Evolutionary conservation across 129 eudicot genomes (phyloP).

Genomic region (Escallonia rubra): DNA sequence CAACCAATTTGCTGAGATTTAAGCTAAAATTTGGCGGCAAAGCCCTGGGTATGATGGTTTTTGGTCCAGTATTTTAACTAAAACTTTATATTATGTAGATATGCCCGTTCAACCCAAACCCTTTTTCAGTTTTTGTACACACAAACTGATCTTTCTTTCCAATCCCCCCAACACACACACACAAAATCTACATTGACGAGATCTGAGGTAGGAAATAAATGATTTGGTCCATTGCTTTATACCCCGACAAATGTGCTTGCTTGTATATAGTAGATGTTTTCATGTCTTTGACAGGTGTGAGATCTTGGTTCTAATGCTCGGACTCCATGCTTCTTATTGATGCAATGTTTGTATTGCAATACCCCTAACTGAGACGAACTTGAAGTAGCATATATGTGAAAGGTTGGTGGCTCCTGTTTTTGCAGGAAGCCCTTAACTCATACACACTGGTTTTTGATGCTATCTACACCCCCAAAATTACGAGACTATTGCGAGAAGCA

Average conservation of each 20-base stretch:
- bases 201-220: neutral
- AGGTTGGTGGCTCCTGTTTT: slow-evolving; percentile 2
- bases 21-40: no score
- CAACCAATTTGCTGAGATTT: no score
- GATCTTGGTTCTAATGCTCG: neutral
- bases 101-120: no score
- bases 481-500: slow-evolving; percentile 81
- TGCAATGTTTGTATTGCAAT: neutral
- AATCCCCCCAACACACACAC: no score
- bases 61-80: no score
- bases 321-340: neutral
- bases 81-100: no score
- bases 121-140: no score
- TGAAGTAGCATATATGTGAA: neutral
- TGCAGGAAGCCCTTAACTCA: slow-evolving; percentile 72
- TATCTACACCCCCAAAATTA: slow-evolving; percentile 87
- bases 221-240: neutral
- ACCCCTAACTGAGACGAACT: no score
- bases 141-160: no score
- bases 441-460: slow-evolving; percentile 87
- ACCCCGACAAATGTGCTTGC: neutral
- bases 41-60: no score
- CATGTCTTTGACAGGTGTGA: neutral
- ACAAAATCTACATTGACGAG: no score
- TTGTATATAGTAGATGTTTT: neutral